Conservation (phyloP, 179 eudicot species). For the Silene coronaria region DNA sequence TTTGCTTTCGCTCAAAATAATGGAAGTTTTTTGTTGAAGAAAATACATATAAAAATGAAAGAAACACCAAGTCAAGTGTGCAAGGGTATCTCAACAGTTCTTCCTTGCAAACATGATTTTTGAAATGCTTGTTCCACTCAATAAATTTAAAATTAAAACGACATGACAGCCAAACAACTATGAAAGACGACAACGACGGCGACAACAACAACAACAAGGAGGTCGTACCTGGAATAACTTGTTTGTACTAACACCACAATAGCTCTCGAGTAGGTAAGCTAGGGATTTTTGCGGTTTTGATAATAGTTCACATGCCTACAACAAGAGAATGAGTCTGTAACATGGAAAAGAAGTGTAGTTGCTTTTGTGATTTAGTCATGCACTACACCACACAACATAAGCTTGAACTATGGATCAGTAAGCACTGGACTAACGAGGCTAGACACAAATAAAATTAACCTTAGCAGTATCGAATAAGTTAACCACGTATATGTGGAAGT, state of each 20-base stretch:
- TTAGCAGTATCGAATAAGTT: conserved; percentile 94
- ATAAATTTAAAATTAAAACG: not conserved
- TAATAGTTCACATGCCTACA: conserved; percentile 89
- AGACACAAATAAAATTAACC: conserved; percentile 32
- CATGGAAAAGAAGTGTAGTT: not conserved
- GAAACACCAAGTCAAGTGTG: not conserved
- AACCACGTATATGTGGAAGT: conserved; percentile 87
- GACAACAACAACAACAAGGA: not conserved
- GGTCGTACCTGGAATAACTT: conserved; percentile 73
- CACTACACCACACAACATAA: not conserved
- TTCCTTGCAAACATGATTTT: not conserved
- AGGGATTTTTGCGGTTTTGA: conserved; percentile 90
- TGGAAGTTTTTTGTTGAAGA: not conserved
- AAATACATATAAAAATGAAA: not conserved
- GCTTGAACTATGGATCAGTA: not conserved
- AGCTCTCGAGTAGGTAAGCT: conserved; percentile 88
- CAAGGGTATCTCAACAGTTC: not conserved
- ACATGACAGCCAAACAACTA: not conserved
- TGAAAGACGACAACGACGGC: not conserved
- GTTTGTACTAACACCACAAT: conserved; percentile 70
- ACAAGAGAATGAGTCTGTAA: not conserved
- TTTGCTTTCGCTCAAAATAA: conserved; percentile 1
- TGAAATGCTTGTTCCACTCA: not conserved
- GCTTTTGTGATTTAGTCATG: not conserved
- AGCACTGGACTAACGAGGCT: not conserved